Base-by-base conservation (phyloP, 2,329 filamentous ascomycete genomes). In the Colletotrichum spinosum region DNA sequence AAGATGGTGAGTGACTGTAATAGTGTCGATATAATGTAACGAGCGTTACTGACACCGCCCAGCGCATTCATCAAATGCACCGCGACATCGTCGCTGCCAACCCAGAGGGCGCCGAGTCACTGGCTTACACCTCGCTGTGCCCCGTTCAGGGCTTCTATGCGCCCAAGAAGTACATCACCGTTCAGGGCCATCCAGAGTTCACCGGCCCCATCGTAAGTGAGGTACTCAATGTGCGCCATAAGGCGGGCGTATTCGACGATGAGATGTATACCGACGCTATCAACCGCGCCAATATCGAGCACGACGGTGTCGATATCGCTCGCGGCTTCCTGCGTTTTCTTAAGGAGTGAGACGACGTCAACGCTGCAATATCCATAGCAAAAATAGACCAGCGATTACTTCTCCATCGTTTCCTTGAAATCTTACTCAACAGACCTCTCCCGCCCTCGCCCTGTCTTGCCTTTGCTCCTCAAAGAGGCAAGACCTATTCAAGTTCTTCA, bases 181-280 rank as follows among this genome's bases (percentile, higher is more conserved):
- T 97, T 1, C 93, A 97, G 80, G 93, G 93, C 6, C 93, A 97
- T 76, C 94, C 93, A 1, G 94, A 97, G 76, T 96, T 95, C 75
- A 91, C 84, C 4, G 83, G 84, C 65, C 84, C 88, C 13, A 94
- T 97, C 69, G 86, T 94, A 71, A 81, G 79, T 15, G 90, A 93
- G 75, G 78, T 97, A 42, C 77, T 95, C 59, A 82, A 85, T 66
- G 79, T 84, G 65, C 84, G 94, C 61, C 87, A 91, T 72, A 80
- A 83, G 35, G 81, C 80, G 52, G 92, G 92, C 1, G 82, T 96
- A 25, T 91, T 97, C 69, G 79, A 84, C 59, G 88, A 94, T 61
- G 87, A 87, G 15, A 77, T 90, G 66, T 95, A 87, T 70, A 78
- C 87, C 60, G 90, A 92, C 70, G 92, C 87, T 34, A 86, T 94